Evolutionary conservation across 2,329 filamentous ascomycete species (phyloP).

Genomic region (Monilinia aucupariae): DNA sequence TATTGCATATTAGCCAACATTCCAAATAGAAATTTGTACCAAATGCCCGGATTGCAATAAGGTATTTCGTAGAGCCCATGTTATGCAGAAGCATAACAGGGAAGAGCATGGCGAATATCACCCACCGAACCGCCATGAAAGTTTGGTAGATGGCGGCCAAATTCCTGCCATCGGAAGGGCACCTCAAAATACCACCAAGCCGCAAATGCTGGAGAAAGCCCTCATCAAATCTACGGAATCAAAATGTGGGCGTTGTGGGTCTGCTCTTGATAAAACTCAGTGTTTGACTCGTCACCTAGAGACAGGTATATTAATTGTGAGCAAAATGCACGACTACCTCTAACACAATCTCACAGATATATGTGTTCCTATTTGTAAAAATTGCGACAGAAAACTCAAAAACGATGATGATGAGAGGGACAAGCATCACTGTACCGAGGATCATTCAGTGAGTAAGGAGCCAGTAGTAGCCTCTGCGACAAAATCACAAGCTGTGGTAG

Average conservation of each 20-base stretch:
- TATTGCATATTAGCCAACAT: not conserved
- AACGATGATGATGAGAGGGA: not conserved
- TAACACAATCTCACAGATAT: not conserved
- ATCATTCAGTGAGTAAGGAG: not conserved
- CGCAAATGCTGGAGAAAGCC: not conserved
- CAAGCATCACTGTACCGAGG: not conserved
- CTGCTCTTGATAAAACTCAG: not conserved
- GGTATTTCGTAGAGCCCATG: not conserved
- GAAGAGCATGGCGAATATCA: slow-evolving; percentile 2
- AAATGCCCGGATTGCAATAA: slow-evolving; percentile 2
- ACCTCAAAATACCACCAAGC: not conserved
- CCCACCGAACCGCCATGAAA: not conserved
- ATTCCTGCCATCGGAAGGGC: not conserved
- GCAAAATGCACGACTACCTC: not conserved
- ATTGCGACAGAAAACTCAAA: not conserved
- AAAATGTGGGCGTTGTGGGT: not conserved
- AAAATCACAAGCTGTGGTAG: not conserved
- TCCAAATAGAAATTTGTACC: not conserved
- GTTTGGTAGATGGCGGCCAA: not conserved
- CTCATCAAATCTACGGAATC: not conserved
- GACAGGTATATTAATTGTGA: not conserved
- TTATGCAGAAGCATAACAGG: not conserved
- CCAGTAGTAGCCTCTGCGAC: not conserved
- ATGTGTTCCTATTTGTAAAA: not conserved
- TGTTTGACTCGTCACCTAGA: not conserved